Base-by-base conservation (phyloP, 2,329 filamentous ascomycete genomes). In the Fusarium tupiense region DNA sequence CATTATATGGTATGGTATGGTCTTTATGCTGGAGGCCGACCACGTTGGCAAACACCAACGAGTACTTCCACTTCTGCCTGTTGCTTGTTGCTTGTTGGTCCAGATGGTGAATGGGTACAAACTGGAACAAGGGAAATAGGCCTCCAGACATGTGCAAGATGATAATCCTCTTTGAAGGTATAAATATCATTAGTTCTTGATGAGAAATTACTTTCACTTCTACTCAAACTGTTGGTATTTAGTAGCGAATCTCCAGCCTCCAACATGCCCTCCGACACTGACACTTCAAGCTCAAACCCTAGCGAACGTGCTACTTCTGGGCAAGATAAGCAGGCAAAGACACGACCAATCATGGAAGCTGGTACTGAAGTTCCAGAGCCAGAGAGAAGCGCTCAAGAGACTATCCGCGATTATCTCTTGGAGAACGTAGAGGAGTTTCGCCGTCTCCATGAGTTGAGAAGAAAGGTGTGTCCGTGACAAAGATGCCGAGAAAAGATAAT, bases 351-450 rank as follows among this genome's bases (percentile, higher is more conserved):
- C 14, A 14, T n/a, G 14, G 4, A 20, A 7, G 31, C 14, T 7
- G 14, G 31, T 1, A 8, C 12, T 9, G 38, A 40, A 9, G 26
- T 10, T 16, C 19, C 26, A 2, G 57, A 52, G 10, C 6, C 33
- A 11, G 49, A 58, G 6, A 19, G 11, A 31, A 8, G 31, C 6
- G 61, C 56, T 6, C 33, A 61, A 10, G 31, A 57, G 7, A 22
- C n/a, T 26, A 31, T 75, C 16, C 56, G 5, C 5, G 26, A 61
- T 4, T 67, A 72, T 41, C 46, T 74, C 4, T 13, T 24, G 12
- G 37, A 71, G 11, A 47, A 67, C 19, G 58, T 64, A 0, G 16
- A 40, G 6, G 61, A 73, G 17, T 76, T 64, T n/a, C 37, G 50
- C 13, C 49, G 52, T 22, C 46, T 75, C 8, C 29, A 60, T 20